Percentiles rank a stretch among this genome's conserved stretches.
phyloP scores from a whole-genome alignment of 768 basidiomycete species.

The Fomitopsis pulvina region DNA sequence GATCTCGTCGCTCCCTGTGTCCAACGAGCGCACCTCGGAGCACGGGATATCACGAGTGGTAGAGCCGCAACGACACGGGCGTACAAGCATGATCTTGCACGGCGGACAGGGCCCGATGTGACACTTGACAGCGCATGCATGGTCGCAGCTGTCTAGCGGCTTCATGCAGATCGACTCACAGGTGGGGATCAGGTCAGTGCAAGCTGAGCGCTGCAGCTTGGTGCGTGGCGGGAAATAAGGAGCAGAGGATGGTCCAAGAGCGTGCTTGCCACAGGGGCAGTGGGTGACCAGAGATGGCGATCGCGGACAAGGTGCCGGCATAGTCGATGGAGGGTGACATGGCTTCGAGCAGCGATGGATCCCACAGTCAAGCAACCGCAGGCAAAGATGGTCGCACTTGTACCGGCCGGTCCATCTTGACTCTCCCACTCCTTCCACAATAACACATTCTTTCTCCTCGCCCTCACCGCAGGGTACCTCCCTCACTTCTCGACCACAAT shows the following conservation, averaged over 20 bases:
- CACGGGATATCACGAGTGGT: constrained; percentile 55
- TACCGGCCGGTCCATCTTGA: constrained; percentile 60
- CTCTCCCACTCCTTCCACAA: constrained; percentile 31
- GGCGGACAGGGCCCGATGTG: constrained; percentile 79
- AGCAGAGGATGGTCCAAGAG: constrained; percentile 35
- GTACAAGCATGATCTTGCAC: constrained; percentile 59
- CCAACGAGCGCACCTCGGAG: constrained; percentile 32
- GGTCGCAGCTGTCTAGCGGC: constrained; percentile 57
- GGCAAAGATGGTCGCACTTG: constrained; percentile 56
- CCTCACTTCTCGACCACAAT: constrained; percentile 67
- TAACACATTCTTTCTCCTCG: constrained; percentile 33
- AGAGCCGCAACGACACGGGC: constrained; percentile 84
- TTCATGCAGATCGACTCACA: constrained; percentile 68
- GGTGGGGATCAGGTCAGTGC: constrained; percentile 75
- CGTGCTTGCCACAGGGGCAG: constrained; percentile 78
- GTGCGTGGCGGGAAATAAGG: constrained; percentile 33
- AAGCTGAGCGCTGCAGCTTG: constrained; percentile 33
- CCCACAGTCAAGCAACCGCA: constrained; percentile 69
- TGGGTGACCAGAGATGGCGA: constrained; percentile 61
- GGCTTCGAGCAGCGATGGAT: constrained; percentile 63
- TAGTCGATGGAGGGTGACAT: constrained; percentile 71
- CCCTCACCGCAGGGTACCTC: constrained; percentile 62
- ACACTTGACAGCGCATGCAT: constrained; percentile 64
- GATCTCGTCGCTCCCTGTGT: constrained; percentile 42
- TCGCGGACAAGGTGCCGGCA: constrained; percentile 58